phyloP scores from a whole-genome alignment of 768 basidiomycete species.

The Megacollybia marginata region DNA sequence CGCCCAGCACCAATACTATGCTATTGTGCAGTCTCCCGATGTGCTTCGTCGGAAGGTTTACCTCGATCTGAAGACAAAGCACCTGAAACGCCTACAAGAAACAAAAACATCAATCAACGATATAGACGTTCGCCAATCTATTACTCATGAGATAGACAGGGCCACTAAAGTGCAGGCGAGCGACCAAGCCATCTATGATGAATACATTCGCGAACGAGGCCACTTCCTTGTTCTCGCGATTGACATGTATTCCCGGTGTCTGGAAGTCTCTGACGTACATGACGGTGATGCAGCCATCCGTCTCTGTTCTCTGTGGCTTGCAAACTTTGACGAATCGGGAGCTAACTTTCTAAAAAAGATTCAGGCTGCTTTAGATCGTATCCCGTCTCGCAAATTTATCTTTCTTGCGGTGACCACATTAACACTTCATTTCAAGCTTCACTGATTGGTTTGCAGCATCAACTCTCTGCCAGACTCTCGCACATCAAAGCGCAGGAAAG shows the following conservation, averaged over 20 bases:
- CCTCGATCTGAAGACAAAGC: conserved; percentile 61
- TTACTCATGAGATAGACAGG: conserved; percentile 4
- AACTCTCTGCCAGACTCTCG: conserved; percentile 85
- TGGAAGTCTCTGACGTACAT: conserved; percentile 60
- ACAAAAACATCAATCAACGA: neutral
- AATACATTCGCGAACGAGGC: conserved; percentile 37
- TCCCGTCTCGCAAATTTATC: conserved; percentile 85
- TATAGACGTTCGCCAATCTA: neutral
- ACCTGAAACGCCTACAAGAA: conserved; percentile 49
- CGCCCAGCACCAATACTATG: conserved; percentile 80
- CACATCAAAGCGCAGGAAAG: conserved; percentile 14
- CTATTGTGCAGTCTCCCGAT: conserved; percentile 63
- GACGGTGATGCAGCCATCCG: conserved; percentile 77
- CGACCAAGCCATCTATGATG: conserved; percentile 40
- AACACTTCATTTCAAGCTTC: neutral
- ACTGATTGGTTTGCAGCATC: conserved; percentile 41
- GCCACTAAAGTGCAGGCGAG: conserved; percentile 38
- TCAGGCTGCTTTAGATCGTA: conserved; percentile 42
- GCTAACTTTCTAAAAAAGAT: conserved; percentile 15
- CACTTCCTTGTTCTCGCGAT: conserved; percentile 70
- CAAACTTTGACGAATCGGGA: conserved; percentile 59
- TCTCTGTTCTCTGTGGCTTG: conserved; percentile 88
- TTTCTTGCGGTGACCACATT: conserved; percentile 58
- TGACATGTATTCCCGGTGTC: conserved; percentile 77
- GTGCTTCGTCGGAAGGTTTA: conserved; percentile 63